phyloP scores from a whole-genome alignment of 306 rosid species.

The Astragalus membranaceus region DNA sequence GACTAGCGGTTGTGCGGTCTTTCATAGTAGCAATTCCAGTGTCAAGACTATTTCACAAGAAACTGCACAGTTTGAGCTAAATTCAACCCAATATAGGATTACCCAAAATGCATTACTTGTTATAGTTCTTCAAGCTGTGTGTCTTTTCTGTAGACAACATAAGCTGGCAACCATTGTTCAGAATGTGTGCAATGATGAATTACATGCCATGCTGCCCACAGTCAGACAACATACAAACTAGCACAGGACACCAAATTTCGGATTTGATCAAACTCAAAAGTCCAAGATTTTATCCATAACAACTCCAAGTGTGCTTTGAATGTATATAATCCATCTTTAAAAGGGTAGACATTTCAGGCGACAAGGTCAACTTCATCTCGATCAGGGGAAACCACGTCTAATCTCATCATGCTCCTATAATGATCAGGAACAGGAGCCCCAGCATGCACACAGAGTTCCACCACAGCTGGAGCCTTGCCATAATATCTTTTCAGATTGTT shows the following conservation, averaged over 20 bases:
- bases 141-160: conserved; percentile 14
- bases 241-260: neutral
- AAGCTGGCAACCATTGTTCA: neutral
- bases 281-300: neutral
- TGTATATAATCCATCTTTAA: neutral
- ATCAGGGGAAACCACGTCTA: conserved; percentile 70
- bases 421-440: conserved; percentile 67
- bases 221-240: neutral
- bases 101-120: neutral
- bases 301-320: conserved; percentile 1
- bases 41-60: neutral
- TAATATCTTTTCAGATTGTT: conserved; percentile 80
- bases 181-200: neutral
- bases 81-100: neutral
- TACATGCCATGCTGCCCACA: neutral
- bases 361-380: conserved; percentile 79
- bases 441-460: conserved; percentile 75
- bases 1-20: neutral
- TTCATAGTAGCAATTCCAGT: neutral
- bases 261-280: conserved; percentile 3
- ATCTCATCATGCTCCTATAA: conserved; percentile 79
- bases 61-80: neutral
- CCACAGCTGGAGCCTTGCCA: conserved; percentile 90
- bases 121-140: neutral
- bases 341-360: conserved; percentile 29